Evolutionary conservation across 75 land plant genomes (phyloP), one percentile per base, ranked within the genome.

Genomic region (Selaginella tamariscina): DNA sequence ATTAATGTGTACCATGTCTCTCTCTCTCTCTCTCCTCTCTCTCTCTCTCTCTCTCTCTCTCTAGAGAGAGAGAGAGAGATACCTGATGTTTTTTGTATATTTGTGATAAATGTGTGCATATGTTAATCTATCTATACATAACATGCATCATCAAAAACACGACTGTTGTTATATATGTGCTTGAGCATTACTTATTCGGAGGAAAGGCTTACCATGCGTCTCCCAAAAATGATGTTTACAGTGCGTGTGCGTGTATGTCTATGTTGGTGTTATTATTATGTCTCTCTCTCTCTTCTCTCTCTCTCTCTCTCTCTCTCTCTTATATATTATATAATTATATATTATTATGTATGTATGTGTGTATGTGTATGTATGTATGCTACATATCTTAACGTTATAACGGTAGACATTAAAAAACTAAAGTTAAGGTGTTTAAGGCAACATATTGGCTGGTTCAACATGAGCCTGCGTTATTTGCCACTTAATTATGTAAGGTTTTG

Each of bases 381-480:
- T n/a, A n/a, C n/a, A n/a, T n/a, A n/a, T n/a, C n/a, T n/a, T 2
- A 92, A 92, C 9, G 86, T 83, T 0, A 75, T 91, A 26, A 70
- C 77, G 32, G 59, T 91, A 55, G 92, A 91, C 74, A 78, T 91
- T 27, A 54, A 82, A 0, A 85, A 83, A 54, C 80, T 78, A 77
- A 88, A 91, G 55, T 80, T 91, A 21, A 80, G 83, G 70, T 71
- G 84, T 2, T 67, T 91, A 27, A 67, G 96, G 30, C 67, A 63
- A 30, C 86, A 80, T 73, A 84, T 91, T 15, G 92, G 86, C n/a
- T 68, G 22, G 96, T 91, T 2, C 85, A 87, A 32, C 96, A 91
- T 64, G 96, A 91, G 74, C 92, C 96, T 0, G 87, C 85, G 62
- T 75, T 91, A 29, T 91, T 91, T 30, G 86, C 88, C 33, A 68